Base-by-base conservation (phyloP, 352 stramenopile genomes). In the Phytophthora lateralis region DNA sequence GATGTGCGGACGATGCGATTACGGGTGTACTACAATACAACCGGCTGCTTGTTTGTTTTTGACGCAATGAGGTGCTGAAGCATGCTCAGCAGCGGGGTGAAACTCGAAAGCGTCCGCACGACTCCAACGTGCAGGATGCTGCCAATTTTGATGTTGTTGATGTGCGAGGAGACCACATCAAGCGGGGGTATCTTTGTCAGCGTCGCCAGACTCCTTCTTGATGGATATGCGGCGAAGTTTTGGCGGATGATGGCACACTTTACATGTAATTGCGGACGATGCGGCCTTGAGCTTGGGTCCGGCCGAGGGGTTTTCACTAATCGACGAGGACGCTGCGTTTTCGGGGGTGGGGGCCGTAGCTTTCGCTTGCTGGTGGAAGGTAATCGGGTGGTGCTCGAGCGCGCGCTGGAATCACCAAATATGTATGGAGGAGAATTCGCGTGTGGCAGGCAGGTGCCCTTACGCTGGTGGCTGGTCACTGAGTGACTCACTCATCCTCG, bases 211-310 rank as follows among this genome's bases (percentile, higher is more conserved):
- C 58, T 85, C 73, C 50, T 78, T 76, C 62, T 83, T 86, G n/a
- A 86, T 73, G 15, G 76, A 80, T 53, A 82, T 85, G 49, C 76
- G 76, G 66, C 82, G 35, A 41, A 90, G 66, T 24, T 0, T 73
- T 76, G 21, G 71, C 73, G 15, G 55, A 76, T 15, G 72, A 85
- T n/a, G n/a, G n/a, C 12, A 88, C 42, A 27, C 66, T 82, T n/a
- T n/a, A n/a, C n/a, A n/a, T n/a, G 71, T 88, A 89, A 65, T 88
- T 85, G 64, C 73, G 81, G 42, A 76, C 75, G 41, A 78, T 66
- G 5, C 43, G 17, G 55, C 66, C 35, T 68, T 55, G 44, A 64
- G 57, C 49, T 66, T 45, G 52, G 66, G 66, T 27, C 39, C 50
- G n/a, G 30, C 6, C 6, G 35, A 42, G 12, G 17, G 10, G 15